Evolutionary conservation across 2,329 filamentous ascomycete genomes (phyloP).

Genomic region (Pseudogymnoascus sp.): DNA sequence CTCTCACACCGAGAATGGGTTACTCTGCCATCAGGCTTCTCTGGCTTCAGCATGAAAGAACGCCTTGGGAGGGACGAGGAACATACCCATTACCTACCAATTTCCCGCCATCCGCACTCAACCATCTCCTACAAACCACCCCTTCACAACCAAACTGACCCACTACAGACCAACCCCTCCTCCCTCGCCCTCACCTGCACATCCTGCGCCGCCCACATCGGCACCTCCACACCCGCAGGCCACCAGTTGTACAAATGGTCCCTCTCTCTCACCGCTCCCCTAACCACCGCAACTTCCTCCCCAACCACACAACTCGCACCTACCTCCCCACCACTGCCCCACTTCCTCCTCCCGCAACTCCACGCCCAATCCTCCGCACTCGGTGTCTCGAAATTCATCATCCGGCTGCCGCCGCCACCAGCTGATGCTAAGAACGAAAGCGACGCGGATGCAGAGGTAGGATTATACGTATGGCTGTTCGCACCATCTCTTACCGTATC

Average conservation of each 20-base stretch:
- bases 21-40: constrained; percentile 22
- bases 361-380: constrained; percentile 9
- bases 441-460: neutral
- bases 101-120: constrained; percentile 18
- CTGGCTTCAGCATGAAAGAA: constrained; percentile 33
- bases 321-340: neutral
- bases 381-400: constrained; percentile 10
- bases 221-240: constrained; percentile 20
- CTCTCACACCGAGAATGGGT: constrained; percentile 35
- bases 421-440: neutral
- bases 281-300: neutral
- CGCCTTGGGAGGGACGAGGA: constrained; percentile 41
- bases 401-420: neutral
- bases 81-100: constrained; percentile 28
- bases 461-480: constrained; percentile 2
- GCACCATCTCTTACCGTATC: constrained; percentile 3
- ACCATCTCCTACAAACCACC: constrained; percentile 7
- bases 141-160: neutral
- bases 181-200: constrained; percentile 14
- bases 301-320: neutral
- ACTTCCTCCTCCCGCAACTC: constrained; percentile 10
- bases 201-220: constrained; percentile 19
- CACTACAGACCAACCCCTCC: neutral
- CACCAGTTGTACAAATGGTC: constrained; percentile 25
- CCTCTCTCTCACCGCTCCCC: neutral